Base-by-base conservation (phyloP, 768 basidiomycete species). In the Clavaria fumosa region DNA sequence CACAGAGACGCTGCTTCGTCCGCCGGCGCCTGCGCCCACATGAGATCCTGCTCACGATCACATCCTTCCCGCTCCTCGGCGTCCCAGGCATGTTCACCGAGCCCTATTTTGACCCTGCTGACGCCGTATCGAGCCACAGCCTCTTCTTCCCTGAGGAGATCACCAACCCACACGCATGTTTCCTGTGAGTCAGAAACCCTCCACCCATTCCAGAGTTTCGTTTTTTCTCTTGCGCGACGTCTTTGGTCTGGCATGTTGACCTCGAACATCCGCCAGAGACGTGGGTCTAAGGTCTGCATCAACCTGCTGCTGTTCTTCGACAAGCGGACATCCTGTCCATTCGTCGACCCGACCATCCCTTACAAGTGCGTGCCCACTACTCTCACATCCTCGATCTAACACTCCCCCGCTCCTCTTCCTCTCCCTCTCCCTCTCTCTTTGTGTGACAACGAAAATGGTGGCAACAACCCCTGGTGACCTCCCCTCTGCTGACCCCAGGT, bases 131-230 rank as follows among this genome's bases (percentile, higher is more conserved):
- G 20, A 93, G 88, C 48, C 83, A 89, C 55, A 91, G 86, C 53
- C 60, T 96, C 38, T 97, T 97, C 64, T 67, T 99, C 12, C 88
- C 91, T 1, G 80, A 97, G 51, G 78, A 96, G 59, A 77, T 97
- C 46, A 96, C 88, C 30, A 99, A 97, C 55, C 88, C 90, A 24
- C 95, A 97, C 60, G 86, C 80, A 34, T 82, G 95, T 38, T 99
- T 97, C 63, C 93, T 91, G 95, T 97, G 47, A 60, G 89, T 75
- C 91, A 50, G n/a, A 38, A 32, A 48, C 38, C 21, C 23, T 17
- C 11, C 14, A 34, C 10, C 6, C 31, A 27, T 27, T 27, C 22
- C 43, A 47, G 45, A 45, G 40, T 43, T 40, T 17, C 36, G 43
- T 43, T 45, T 37, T 41, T 20, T 47, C 37, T n/a, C n/a, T n/a